Percentiles rank a stretch among this genome's conserved stretches.
Evolutionary conservation across 768 basidiomycete genomes (phyloP).

Genomic region (Crucibulum laeve): DNA sequence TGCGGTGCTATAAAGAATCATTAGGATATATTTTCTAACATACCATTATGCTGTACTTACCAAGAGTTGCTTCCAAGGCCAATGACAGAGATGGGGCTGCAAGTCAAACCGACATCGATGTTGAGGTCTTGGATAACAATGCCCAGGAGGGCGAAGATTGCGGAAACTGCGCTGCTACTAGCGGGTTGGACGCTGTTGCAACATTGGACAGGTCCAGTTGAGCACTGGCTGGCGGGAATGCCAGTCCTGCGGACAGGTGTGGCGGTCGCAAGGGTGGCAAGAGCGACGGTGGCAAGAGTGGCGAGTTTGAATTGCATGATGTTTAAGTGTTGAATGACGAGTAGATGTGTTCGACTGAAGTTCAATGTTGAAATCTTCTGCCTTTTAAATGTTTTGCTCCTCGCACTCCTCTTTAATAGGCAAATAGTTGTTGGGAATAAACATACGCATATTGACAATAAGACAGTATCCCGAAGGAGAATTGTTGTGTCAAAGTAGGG

Average conservation of each 20-base stretch:
- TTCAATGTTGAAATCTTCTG: too few relatives aligned
- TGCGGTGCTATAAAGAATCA: background rate
- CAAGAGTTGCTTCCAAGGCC: conserved; percentile 1
- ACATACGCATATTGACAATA: too few relatives aligned
- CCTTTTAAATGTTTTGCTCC: too few relatives aligned
- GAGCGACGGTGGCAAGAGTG: conserved; percentile 2
- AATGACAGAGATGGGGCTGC: conserved; percentile 1
- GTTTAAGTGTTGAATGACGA: background rate
- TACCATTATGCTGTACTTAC: background rate
- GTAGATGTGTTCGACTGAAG: background rate
- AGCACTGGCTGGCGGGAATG: conserved; percentile 2
- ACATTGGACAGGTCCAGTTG: conserved; percentile 1
- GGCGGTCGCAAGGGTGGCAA: conserved; percentile 5
- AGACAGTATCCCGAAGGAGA: too few relatives aligned
- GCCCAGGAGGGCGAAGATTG: background rate
- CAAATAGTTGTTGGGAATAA: too few relatives aligned
- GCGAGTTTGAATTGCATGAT: conserved; percentile 7
- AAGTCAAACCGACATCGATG: conserved; percentile 1
- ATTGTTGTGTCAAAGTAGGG: too few relatives aligned
- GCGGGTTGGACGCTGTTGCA: conserved; percentile 1
- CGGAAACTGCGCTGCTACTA: background rate
- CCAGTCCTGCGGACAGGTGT: background rate
- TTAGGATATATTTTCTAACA: background rate
- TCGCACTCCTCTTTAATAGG: too few relatives aligned
- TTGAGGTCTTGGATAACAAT: background rate